Base-by-base conservation (phyloP, 306 rosid genomes). In the Vachellia collinsii region DNA sequence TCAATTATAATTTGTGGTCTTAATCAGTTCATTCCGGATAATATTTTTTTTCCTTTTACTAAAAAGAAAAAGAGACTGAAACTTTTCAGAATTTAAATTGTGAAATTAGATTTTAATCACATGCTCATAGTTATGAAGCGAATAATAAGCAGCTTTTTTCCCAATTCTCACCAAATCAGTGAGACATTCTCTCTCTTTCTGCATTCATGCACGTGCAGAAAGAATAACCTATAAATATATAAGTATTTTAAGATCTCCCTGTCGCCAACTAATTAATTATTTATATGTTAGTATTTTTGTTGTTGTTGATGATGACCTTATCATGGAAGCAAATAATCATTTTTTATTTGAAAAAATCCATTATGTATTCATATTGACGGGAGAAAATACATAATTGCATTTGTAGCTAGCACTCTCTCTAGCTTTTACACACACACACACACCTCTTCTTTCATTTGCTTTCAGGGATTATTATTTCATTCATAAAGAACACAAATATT, bases 61-160 rank as follows among this genome's bases (percentile, higher is more conserved):
- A 4, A 23, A 4, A 59, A 10, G 37, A 4, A 23, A 4, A 59
- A 10, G 37, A 59, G 29, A 67, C 1, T 4, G 7, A 34, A 39
- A 9, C 72, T 67, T 67, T 38, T 39, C 2, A 8, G 47, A 17
- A 19, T 67, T 17, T 8, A 39, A 34, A 64, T 36, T 34, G 1
- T 46, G 23, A 47, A 64, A 42, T 47, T 65, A 9, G 16, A 77
- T 77, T 77, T 22, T 23, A n/a, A 48, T 65, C 80, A 65, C 65
- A 39, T 67, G 48, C 16, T 17, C 3, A 56, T 65, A 50, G n/a
- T 65, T 37, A 8, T 50, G 51, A 50, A 7, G 65, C 65, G n/a
- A 50, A 44, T 48, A 65, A 64, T 65, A 47, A 47, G 36, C 46
- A 77, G 16, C 65, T 77, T 65, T 65, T 20, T 65, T 77, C 80